Conservation (phyloP, 148 eudicot genomes). For the Silene conica region DNA sequence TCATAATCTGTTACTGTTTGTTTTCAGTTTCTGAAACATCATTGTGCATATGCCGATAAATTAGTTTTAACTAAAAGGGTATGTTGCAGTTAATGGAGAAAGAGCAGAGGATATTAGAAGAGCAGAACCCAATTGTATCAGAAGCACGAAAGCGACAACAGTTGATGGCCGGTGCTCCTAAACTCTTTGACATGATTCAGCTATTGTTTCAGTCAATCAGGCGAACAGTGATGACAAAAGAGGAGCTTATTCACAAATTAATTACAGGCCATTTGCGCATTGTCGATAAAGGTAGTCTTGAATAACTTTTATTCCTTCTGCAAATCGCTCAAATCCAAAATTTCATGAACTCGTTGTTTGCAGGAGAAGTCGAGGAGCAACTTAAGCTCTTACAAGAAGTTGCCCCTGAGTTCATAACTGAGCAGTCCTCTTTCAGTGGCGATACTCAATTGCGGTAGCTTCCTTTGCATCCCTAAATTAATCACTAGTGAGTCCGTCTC, state of each 20-base stretch:
- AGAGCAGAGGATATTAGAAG: constrained; percentile 14
- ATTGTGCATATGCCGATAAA: neutral
- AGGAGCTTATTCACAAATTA: constrained; percentile 62
- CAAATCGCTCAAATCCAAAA: neutral
- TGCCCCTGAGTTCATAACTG: constrained; percentile 66
- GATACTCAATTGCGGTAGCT: constrained; percentile 60
- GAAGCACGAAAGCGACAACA: constrained; percentile 58
- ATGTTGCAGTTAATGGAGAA: constrained; percentile 9
- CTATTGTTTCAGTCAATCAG: constrained; percentile 66
- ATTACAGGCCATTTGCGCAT: constrained; percentile 44
- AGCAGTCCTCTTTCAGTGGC: constrained; percentile 50
- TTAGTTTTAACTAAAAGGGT: neutral
- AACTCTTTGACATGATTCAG: constrained; percentile 60
- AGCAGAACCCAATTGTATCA: constrained; percentile 24
- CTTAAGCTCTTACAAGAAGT: constrained; percentile 58
- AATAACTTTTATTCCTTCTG: neutral
- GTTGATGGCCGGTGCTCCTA: constrained; percentile 56
- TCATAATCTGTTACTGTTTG: no score
- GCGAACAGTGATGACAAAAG: constrained; percentile 63
- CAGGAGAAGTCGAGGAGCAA: constrained; percentile 79
- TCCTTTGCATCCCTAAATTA: neutral
- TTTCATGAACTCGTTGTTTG: constrained; percentile 6
- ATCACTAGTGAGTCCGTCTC: neutral
- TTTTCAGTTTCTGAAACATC: no score
- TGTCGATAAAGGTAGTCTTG: constrained; percentile 54